Evolutionary conservation across 345 rosid species (phyloP).

Genomic region (Linum trigynum): DNA sequence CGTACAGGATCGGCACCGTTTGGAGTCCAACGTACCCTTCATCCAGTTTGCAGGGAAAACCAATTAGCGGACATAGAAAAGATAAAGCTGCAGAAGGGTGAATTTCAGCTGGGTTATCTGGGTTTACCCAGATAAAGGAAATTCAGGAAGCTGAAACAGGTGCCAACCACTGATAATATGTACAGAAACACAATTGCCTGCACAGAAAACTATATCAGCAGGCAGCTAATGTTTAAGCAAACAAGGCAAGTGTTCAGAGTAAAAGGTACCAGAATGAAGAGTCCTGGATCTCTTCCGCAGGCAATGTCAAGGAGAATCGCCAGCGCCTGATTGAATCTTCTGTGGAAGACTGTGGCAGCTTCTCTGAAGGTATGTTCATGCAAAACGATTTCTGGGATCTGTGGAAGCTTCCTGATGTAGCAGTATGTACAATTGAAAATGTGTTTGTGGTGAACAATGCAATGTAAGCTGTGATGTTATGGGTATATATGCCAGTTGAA

Average conservation of each 20-base stretch:
- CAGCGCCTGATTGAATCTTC: constrained; percentile 36
- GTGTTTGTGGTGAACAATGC: no score
- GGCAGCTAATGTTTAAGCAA: no score
- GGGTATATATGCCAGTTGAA: constrained; percentile 35
- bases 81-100: background rate
- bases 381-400: constrained; percentile 33
- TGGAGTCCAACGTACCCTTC: constrained; percentile 43
- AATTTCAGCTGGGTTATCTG: background rate
- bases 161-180: constrained; percentile 60
- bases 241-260: no score
- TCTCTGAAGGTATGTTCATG: constrained; percentile 36
- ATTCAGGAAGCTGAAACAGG: constrained; percentile 60
- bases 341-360: constrained; percentile 32
- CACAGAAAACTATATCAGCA: background rate
- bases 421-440: no score
- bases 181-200: constrained; percentile 48
- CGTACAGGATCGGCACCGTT: constrained; percentile 60
- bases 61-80: background rate
- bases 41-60: background rate
- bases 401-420: constrained; percentile 48
- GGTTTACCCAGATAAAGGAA: constrained; percentile 66
- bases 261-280: constrained; percentile 43
- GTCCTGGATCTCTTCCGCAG: constrained; percentile 49
- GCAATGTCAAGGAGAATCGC: constrained; percentile 45
- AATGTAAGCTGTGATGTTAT: no score